These are phyloP conservation scores for Pythium monospermum DNA, from an alignment of 352 stramenopile genomes.

Conservation along the genomic window DNA sequence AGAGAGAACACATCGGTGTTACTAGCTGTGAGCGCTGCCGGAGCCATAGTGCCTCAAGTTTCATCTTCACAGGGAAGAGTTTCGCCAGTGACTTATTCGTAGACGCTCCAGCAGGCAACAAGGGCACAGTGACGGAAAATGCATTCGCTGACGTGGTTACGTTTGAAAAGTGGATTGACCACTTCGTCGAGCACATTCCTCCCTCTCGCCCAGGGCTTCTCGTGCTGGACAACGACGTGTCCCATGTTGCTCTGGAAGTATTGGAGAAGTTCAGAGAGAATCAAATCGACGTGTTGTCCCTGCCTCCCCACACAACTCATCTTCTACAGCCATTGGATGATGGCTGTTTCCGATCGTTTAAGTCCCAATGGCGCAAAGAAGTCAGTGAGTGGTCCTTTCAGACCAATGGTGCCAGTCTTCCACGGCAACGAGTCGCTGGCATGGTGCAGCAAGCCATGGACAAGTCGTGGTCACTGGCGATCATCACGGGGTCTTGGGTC, in stretches of 20 bases:
- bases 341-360: constrained; percentile 8
- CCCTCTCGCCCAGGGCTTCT: not conserved
- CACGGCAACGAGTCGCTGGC: too few relatives aligned
- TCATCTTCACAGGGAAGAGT: not conserved
- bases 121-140: constrained; percentile 1
- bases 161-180: constrained; percentile 3
- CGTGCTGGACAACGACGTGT: constrained; percentile 4
- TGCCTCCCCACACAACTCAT: constrained; percentile 9
- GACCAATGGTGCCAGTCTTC: too few relatives aligned
- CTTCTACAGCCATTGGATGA: constrained; percentile 4
- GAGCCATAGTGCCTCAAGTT: not conserved
- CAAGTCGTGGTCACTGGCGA: too few relatives aligned
- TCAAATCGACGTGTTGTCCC: not conserved
- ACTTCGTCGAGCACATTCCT: constrained; percentile 8
- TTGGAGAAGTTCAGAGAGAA: not conserved
- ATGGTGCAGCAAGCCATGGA: too few relatives aligned
- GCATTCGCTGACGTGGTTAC: constrained; percentile 8
- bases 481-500: too few relatives aligned
- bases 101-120: not conserved
- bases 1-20: constrained; percentile 7
- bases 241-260: constrained; percentile 1
- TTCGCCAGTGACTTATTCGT: not conserved
- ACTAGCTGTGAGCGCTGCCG: not conserved
- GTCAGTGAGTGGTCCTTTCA: too few relatives aligned
- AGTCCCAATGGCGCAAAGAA: constrained; percentile 8